Evolutionary conservation across 108 stramenopile species (phyloP).

Genomic region (Conticribra guillardii): DNA sequence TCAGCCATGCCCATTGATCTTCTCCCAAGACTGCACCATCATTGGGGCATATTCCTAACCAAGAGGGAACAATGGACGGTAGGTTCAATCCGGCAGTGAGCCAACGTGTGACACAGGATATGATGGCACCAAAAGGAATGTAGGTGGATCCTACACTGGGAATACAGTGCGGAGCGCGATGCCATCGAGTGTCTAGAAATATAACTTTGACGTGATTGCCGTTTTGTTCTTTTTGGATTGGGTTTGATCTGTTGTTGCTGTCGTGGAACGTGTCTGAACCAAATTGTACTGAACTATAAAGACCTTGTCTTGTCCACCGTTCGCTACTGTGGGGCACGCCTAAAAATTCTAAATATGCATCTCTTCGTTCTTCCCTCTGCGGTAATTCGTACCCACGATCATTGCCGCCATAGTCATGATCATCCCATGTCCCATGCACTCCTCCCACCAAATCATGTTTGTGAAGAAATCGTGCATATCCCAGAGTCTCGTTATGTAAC

Average conservation of each 20-base stretch:
- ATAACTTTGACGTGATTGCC: conserved; percentile 65
- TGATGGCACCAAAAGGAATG: conserved; percentile 50
- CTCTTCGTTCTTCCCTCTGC: conserved; percentile 51
- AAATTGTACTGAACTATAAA: conserved; percentile 69
- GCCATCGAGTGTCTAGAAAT: conserved; percentile 84
- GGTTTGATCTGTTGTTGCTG: conserved; percentile 7
- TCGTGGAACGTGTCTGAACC: conserved; percentile 5
- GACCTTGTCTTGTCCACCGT: conserved; percentile 47
- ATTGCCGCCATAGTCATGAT: conserved; percentile 94
- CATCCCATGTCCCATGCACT: conserved; percentile 85
- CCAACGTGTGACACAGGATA: conserved; percentile 81
- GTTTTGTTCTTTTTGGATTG: conserved; percentile 5
- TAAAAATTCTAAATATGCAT: conserved; percentile 78
- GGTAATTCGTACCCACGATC: conserved; percentile 75
- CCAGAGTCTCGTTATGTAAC: conserved; percentile 67
- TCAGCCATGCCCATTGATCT: conserved; percentile 90
- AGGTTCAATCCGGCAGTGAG: conserved; percentile 65
- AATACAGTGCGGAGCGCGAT: conserved; percentile 77
- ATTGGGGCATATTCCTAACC: conserved; percentile 31
- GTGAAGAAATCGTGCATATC: conserved; percentile 54
- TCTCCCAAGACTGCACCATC: conserved; percentile 65
- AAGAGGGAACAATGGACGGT: conserved; percentile 20
- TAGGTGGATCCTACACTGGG: conserved; percentile 61
- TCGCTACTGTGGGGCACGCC: conserved; percentile 29
- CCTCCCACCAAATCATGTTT: conserved; percentile 4